Percentiles rank a stretch among this genome's conserved stretches.
Evolutionary conservation across 345 rosid genomes (phyloP).

Genomic region (Carallia brachiata): DNA sequence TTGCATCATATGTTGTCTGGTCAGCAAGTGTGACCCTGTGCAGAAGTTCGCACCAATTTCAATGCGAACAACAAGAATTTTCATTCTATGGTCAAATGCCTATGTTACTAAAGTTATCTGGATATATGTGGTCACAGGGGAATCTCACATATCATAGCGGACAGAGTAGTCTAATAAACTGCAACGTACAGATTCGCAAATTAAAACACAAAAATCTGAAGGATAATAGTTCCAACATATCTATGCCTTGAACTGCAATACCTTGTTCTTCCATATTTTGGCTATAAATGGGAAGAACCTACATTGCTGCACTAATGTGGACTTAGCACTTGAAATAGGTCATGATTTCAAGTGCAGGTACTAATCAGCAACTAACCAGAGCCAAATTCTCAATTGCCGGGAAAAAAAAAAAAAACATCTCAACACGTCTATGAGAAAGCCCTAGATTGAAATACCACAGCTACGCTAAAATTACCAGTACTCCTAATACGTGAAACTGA

Average conservation of each 20-base stretch:
- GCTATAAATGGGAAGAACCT: not conserved
- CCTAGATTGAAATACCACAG: not conserved
- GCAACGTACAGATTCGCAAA: not conserved
- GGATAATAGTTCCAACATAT: not conserved
- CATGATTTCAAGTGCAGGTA: no score
- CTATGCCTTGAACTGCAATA: not conserved
- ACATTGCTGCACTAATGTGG: not conserved
- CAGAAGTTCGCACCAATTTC: slow-evolving; percentile 10
- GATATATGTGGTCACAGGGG: not conserved
- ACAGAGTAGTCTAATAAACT: slow-evolving; percentile 1
- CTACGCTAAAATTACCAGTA: not conserved
- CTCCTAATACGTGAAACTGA: not conserved
- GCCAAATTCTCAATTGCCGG: no score
- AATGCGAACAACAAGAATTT: not conserved
- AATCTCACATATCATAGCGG: not conserved
- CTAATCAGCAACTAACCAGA: no score
- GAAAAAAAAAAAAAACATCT: not conserved
- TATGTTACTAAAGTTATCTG: not conserved
- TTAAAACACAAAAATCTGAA: not conserved
- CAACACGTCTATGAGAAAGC: not conserved
- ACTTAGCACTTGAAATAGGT: no score
- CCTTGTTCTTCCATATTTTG: not conserved
- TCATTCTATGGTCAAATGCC: no score
- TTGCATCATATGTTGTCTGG: slow-evolving; percentile 80
- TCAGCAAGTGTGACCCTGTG: slow-evolving; percentile 90